Evolutionary conservation across 2,329 filamentous ascomycete genomes (phyloP), one percentile per base, ranked within the genome.

Genomic region (Lachnellula cervina): DNA sequence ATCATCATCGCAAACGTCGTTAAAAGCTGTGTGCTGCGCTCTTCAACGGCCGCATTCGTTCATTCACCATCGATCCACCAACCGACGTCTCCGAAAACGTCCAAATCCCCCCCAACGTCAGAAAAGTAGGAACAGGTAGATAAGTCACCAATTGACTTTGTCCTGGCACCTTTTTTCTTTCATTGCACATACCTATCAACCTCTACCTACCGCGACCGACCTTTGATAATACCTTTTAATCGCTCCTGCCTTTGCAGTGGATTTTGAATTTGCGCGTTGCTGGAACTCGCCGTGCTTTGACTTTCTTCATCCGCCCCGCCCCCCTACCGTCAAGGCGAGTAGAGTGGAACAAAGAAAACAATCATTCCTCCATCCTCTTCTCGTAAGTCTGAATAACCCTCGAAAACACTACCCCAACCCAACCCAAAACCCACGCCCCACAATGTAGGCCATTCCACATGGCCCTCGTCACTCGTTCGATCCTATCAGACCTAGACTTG

Each of bases 221-320:
- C 16, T 42, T 42, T 16, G 38, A 19, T 42, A 6, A 16, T 42
- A 42, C 3, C 38, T 17, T 19, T 42, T 51, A 28, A 46, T 58
- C 59, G 57, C 51, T 52, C 56, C 54, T 62, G 43, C 59, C 55
- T 49, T 44, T 23, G 34, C 14, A 46, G 51, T 55, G 55, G 55
- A 25, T 48, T 21, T 37, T 38, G 38, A 56, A 17, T 42, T 40
- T 59, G 57, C 62, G 60, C 62, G 58, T 62, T 60, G 62, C 65
- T 68, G 61, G 65, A 68, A 67, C 64, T 67, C 66, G 62, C 63
- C 63, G 64, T 63, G 59, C 49, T 58, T 52, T 51, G 28, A 56
- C 51, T 58, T 61, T 60, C 51, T 52, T 38, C 49, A 42, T 52
- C 56, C 17, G 17, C 55, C 44, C 38, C 48, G 50, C 52, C 49